These are phyloP conservation scores for Geum urbanum DNA, from an alignment of 306 rosid genomes.

Conservation along the genomic window DNA sequence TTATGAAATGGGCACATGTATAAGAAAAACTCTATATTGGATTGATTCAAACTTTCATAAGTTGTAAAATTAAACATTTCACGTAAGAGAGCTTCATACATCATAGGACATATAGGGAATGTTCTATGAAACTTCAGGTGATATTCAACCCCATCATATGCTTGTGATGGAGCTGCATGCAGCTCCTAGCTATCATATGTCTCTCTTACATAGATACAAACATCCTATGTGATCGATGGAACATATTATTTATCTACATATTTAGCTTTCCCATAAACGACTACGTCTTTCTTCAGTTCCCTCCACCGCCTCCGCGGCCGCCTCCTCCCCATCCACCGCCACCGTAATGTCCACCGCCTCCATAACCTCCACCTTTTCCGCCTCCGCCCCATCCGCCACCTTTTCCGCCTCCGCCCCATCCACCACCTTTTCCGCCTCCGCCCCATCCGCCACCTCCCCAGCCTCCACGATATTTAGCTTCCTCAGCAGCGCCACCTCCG, in stretches of 20 bases:
- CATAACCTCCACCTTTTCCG: neutral
- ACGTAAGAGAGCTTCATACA: neutral
- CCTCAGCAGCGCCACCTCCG: neutral
- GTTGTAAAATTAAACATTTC: neutral
- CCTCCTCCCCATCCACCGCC: neutral
- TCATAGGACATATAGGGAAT: no score
- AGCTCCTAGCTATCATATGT: neutral
- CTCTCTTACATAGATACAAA: neutral
- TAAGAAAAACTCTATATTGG: no score
- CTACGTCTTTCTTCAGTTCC: neutral
- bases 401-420: neutral
- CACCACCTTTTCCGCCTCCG: neutral
- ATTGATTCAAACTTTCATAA: no score
- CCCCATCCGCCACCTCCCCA: neutral
- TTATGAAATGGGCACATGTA: no score
- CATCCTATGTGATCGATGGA: neutral
- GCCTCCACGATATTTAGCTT: neutral
- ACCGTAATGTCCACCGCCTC: neutral
- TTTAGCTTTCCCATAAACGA: neutral
- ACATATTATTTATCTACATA: constrained; percentile 2
- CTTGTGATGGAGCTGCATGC: neutral
- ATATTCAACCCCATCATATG: neutral
- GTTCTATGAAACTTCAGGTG: neutral
- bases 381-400: neutral
- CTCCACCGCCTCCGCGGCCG: neutral